Evolutionary conservation across 163 green algal genomes (phyloP).

Genomic region (Scenedesmus sp.): DNA sequence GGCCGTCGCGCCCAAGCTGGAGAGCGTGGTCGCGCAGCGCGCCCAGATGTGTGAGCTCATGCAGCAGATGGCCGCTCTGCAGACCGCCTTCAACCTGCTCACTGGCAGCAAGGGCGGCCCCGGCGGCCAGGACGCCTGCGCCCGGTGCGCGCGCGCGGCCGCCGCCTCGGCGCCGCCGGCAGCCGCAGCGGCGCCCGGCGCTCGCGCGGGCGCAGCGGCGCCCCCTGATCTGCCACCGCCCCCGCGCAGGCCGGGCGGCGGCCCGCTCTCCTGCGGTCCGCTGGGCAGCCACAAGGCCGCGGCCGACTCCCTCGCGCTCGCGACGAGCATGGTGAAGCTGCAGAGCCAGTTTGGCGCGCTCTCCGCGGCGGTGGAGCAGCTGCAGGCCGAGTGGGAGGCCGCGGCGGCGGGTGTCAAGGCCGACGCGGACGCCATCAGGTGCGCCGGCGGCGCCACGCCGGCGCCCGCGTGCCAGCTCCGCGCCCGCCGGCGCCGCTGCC

Average conservation of each 20-base stretch:
- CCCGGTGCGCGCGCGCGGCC: no score
- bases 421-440: conserved; percentile 20
- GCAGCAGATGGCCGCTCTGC: conserved; percentile 28
- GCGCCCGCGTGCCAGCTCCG: no score
- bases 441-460: no score
- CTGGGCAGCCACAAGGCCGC: conserved; percentile 29
- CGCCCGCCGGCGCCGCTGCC: no score
- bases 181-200: background rate
- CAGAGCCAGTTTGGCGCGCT: conserved; percentile 33
- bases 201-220: no score
- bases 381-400: conserved; percentile 15
- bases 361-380: conserved; percentile 18
- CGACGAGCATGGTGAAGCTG: conserved; percentile 38
- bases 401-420: background rate
- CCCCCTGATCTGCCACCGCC: no score
- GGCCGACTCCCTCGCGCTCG: conserved; percentile 7
- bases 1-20: conserved; percentile 19
- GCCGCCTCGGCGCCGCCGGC: background rate
- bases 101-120: background rate
- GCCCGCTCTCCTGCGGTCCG: conserved; percentile 5
- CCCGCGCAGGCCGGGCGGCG: background rate
- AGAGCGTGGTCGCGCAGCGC: conserved; percentile 10
- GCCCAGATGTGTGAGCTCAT: conserved; percentile 25
- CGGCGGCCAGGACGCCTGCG: background rate
- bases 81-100: conserved; percentile 29